phyloP scores from a whole-genome alignment of 768 basidiomycete genomes.

The Psilocybe azurescens region DNA sequence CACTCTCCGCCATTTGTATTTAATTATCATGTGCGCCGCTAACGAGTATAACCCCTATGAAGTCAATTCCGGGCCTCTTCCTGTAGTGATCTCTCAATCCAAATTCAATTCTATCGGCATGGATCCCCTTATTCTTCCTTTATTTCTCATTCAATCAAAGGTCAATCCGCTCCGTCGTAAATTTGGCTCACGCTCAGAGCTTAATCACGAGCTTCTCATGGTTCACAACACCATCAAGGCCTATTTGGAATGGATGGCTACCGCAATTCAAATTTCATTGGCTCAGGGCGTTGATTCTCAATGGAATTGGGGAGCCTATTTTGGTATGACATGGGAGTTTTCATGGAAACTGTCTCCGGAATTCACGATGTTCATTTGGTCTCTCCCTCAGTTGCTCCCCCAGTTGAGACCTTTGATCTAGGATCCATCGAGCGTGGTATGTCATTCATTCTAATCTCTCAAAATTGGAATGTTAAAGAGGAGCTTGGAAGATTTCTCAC shows the following conservation, averaged over 20 bases:
- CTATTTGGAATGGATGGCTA: neutral
- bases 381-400: neutral
- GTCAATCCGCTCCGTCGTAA: too few relatives aligned
- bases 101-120: too few relatives aligned
- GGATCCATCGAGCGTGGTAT: neutral
- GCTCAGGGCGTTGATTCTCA: neutral
- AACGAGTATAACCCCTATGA: too few relatives aligned
- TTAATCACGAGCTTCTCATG: neutral
- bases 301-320: conserved; percentile 11
- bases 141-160: too few relatives aligned
- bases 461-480: too few relatives aligned
- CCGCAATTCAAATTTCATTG: neutral
- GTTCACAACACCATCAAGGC: neutral
- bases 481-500: too few relatives aligned
- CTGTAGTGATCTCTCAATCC: too few relatives aligned
- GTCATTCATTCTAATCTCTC: neutral
- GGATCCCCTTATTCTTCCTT: too few relatives aligned
- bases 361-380: neutral
- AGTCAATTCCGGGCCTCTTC: too few relatives aligned
- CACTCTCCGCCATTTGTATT: too few relatives aligned
- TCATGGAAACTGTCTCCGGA: neutral
- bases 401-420: neutral
- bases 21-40: too few relatives aligned
- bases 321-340: conserved; percentile 7
- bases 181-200: too few relatives aligned